These are phyloP conservation scores for Suillus ampliporus DNA, from an alignment of 768 basidiomycete species.

Conservation along the genomic window DNA sequence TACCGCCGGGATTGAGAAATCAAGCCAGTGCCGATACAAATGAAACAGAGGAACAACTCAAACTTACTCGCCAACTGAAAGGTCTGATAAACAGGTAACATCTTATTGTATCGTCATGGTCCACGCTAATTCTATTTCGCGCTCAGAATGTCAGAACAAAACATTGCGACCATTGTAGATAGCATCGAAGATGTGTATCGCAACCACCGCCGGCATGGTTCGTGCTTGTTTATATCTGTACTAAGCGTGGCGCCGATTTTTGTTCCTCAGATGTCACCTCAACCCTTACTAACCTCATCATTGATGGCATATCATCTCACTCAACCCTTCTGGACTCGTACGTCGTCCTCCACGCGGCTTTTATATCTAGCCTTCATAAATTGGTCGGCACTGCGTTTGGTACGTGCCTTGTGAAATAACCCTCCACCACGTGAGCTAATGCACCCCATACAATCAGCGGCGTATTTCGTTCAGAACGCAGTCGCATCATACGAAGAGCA, in stretches of 20 bases:
- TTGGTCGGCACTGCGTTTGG: constrained; percentile 89
- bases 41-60: constrained; percentile 47
- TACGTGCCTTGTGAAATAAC: constrained; percentile 41
- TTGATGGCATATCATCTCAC: constrained; percentile 80
- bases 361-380: constrained; percentile 82
- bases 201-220: constrained; percentile 79
- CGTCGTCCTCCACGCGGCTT: constrained; percentile 85
- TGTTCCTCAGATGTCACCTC: constrained; percentile 74
- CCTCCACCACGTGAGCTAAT: constrained; percentile 6
- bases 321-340: constrained; percentile 87
- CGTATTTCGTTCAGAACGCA: constrained; percentile 78
- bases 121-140: neutral
- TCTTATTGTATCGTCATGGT: constrained; percentile 5
- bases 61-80: constrained; percentile 79
- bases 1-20: constrained; percentile 82
- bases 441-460: constrained; percentile 52
- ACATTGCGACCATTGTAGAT: constrained; percentile 75
- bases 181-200: constrained; percentile 80
- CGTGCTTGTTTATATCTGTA: constrained; percentile 18
- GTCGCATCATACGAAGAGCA: constrained; percentile 71
- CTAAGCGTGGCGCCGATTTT: constrained; percentile 15
- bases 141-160: constrained; percentile 88
- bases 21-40: constrained; percentile 43
- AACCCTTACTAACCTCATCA: constrained; percentile 74
- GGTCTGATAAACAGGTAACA: constrained; percentile 85